These are phyloP conservation scores for Sporormia fimetaria DNA, from an alignment of 495 filamentous ascomycete genomes.

Conservation along the genomic window DNA sequence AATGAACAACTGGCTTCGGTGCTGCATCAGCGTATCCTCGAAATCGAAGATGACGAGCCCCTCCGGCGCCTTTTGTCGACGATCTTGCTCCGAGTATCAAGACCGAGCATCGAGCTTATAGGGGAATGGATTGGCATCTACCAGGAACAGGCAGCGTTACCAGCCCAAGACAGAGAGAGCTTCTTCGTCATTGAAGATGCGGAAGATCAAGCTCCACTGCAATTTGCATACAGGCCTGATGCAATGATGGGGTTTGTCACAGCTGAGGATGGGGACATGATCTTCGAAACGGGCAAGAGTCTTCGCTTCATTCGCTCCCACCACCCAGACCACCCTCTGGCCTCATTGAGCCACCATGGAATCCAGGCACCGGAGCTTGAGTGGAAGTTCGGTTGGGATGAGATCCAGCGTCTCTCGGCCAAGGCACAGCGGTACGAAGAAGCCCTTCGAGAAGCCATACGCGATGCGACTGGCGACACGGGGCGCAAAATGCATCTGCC, in stretches of 20 bases:
- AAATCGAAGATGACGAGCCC: constrained; percentile 51
- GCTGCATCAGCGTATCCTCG: constrained; percentile 52
- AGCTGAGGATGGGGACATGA: constrained; percentile 19
- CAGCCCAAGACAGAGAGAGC: constrained; percentile 9
- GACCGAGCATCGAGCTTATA: constrained; percentile 60
- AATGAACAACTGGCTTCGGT: constrained; percentile 61
- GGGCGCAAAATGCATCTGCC: background rate
- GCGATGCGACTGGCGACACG: background rate
- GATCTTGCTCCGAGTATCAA: constrained; percentile 51
- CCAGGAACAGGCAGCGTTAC: constrained; percentile 39
- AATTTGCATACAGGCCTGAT: constrained; percentile 15
- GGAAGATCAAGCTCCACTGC: constrained; percentile 50
- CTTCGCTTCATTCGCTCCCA: constrained; percentile 60
- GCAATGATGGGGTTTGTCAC: constrained; percentile 23
- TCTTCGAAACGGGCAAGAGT: constrained; percentile 63
- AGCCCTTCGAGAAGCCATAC: constrained; percentile 38
- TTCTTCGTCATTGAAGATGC: constrained; percentile 37
- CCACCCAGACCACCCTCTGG: constrained; percentile 69
- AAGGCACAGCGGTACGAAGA: constrained; percentile 54
- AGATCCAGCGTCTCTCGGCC: constrained; percentile 50
- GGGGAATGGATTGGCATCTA: constrained; percentile 70
- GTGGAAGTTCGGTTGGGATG: constrained; percentile 68
- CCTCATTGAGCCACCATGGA: constrained; percentile 36
- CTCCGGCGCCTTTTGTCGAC: constrained; percentile 51
- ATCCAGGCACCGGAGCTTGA: constrained; percentile 46